Evolutionary conservation across 352 stramenopile genomes (phyloP), one percentile per base, ranked within the genome.

Genomic region (Thalassiosira ordinaria): DNA sequence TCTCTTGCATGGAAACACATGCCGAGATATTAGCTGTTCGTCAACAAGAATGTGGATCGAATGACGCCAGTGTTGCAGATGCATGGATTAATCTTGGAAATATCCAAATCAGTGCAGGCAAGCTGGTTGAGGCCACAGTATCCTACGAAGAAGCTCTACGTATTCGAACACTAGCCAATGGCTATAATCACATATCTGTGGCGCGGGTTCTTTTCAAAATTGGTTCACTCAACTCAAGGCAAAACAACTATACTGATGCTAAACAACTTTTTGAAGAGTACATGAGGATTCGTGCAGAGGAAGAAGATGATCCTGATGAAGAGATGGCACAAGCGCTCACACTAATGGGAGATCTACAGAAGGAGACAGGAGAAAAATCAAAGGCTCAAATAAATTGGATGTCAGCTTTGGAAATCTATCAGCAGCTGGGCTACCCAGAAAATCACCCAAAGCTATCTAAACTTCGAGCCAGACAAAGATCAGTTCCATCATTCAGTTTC

Each of bases 331-430:
- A 84, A 37, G 80, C 80, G 0, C 56, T 84, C 16, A 84, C 80
- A 24, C 33, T 88, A 7, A 70, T 84, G 59, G 80, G 80, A 4
- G 80, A 88, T 66, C 66, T 82, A 22, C 80, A 88, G 51, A 80
- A 78, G 39, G 70, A 80, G 29, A 80, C 70, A 11, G 66, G 71
- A 6, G 80, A 84, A 62, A 84, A 84, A 55, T 84, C 80, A 4
- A 88, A 84, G 53, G 80, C 80, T 14, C 74, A 82, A 68, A 88
- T 82, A n/a, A 84, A 88, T 67, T 88, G 80, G 80, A 82, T 66
- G 16, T 88, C 80, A 26, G 80, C 80, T 11, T 31, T 82, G 14
- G 74, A 88, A 60, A 88, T 84, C 41, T 88, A 88, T 66, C 39
- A 61, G 37, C 74, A 82, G 33, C 64, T 88, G 44, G 66, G 61